Percentiles rank a stretch among this genome's conserved stretches.
Evolutionary conservation across 2,329 filamentous ascomycete genomes (phyloP).

Genomic region (Orbilia blumenaviensis): DNA sequence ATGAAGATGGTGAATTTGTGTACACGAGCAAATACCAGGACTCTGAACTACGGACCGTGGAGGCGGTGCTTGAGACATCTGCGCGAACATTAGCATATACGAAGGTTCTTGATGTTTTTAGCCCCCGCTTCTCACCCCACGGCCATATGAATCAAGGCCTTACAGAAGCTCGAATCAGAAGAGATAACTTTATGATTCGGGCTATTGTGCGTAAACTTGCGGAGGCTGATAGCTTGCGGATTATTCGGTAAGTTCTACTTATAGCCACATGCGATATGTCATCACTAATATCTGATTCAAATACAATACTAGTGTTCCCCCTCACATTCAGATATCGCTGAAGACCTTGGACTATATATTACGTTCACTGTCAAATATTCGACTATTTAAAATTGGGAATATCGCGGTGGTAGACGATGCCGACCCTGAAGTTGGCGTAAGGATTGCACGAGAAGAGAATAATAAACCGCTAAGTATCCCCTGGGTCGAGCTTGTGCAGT

Average conservation of each 20-base stretch:
- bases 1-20: not conserved
- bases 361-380: not conserved
- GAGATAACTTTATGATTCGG: conserved; percentile 7
- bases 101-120: conserved; percentile 14
- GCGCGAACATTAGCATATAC: conserved; percentile 5
- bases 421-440: not conserved
- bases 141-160: not conserved
- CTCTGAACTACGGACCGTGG: not conserved
- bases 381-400: not conserved
- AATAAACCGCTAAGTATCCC: not conserved
- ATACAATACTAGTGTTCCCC: not conserved
- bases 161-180: not conserved
- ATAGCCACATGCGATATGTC: no score
- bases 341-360: conserved; percentile 6
- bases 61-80: conserved; percentile 7
- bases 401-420: conserved; percentile 4
- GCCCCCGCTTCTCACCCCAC: conserved; percentile 1
- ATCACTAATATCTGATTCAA: no score
- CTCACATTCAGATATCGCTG: conserved; percentile 5
- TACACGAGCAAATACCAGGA: conserved; percentile 5
- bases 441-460: not conserved
- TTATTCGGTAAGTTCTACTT: not conserved
- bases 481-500: conserved; percentile 10
- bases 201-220: not conserved
- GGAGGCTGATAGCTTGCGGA: not conserved